Base-by-base conservation (phyloP, 257 asterid genomes). In the Capsicum pubescens region DNA sequence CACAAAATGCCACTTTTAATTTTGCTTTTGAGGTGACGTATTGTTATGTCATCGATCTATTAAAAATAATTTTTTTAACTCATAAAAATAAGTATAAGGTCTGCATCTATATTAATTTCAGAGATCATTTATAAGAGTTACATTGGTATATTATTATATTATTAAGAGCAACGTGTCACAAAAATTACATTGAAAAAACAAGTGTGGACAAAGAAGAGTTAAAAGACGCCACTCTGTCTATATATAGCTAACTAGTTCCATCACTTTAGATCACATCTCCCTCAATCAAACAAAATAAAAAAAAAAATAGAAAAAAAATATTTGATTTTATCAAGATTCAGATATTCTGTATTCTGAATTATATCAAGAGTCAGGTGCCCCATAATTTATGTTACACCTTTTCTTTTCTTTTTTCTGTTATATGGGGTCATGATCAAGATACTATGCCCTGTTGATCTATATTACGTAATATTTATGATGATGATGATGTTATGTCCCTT, bases 401-500 rank as follows among this genome's bases (percentile, higher is more conserved):
- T 12, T 80, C 46, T 21, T 26, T 74, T 74, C 7, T 13, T n/a
- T 19, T 50, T 9, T 26, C 64, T 76, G 50, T 54, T 77, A 11
- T 50, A 14, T 71, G 82, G 88, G 84, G 60, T 55, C 72, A 61
- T 82, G 70, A 55, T 88, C 85, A 79, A 68, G 54, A 66, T 52
- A 32, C 72, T 76, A 9, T 85, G 84, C 60, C 83, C 35, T 63
- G 32, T 48, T 76, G 57, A 83, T 85, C 71, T 36, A 67, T 55
- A 52, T 55, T 39, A 71, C 32, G 44, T 39, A 84, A 63, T 69
- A 66, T 50, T 12, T 76, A 26, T 87, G 79, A 86, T 84, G 67
- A 86, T 84, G 67, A 35, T 70, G 10, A 14, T 77, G 87, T 52
- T 19, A 21, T 72, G 80, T 1, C 60, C 60, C 80, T 1, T 13